A percentile compares a stretch with the other conserved stretches of the same genome.
These are phyloP conservation scores for Nematocida minor DNA, from an alignment of 371 early-diverging fungal species.

Conservation along the genomic window DNA sequence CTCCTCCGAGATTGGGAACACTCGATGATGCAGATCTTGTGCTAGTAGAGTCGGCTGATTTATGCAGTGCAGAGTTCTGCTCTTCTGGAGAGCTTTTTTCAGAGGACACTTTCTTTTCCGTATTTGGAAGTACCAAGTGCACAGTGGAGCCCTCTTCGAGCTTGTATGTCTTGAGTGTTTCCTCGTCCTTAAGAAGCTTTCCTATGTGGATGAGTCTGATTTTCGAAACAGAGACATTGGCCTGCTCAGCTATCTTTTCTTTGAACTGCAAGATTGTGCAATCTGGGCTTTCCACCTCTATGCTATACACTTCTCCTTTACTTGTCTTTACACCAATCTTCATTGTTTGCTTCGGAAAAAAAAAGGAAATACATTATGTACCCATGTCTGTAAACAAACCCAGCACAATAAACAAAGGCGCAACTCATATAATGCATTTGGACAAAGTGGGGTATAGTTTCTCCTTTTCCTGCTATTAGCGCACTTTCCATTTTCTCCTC, in stretches of 20 bases:
- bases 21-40: background rate
- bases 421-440: no score
- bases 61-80: background rate
- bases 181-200: slow-evolving; percentile 34
- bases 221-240: background rate
- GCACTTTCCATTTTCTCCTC: no score
- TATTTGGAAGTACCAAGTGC: slow-evolving; percentile 14
- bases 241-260: background rate
- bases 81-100: background rate
- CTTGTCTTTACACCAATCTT: slow-evolving; percentile 43
- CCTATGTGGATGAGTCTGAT: slow-evolving; percentile 19
- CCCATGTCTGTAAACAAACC: background rate
- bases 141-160: slow-evolving; percentile 6
- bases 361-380: background rate
- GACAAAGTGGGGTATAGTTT: no score
- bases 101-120: slow-evolving; percentile 5
- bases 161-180: slow-evolving; percentile 8
- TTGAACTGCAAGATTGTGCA: slow-evolving; percentile 9
- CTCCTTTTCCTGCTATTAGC: no score
- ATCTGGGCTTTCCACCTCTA: slow-evolving; percentile 23
- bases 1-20: background rate
- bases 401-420: background rate
- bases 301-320: slow-evolving; percentile 32
- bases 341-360: slow-evolving; percentile 44
- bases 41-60: background rate